These are phyloP conservation scores for Wallemia mellicola DNA, from an alignment of 1,284 basidiomycete genomes.

Conservation along the genomic window DNA sequence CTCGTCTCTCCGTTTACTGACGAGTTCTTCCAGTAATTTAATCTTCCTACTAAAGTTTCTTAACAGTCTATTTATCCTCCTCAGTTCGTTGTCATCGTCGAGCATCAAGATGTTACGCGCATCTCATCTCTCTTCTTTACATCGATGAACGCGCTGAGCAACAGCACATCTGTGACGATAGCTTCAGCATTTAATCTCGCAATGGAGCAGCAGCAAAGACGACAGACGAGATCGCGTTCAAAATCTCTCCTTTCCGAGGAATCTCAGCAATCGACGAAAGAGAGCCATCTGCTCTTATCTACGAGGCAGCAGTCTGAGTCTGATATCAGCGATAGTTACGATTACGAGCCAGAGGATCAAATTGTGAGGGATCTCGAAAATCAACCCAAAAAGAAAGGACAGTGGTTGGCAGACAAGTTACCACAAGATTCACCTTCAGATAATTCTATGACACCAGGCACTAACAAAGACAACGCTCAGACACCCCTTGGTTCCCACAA, in stretches of 20 bases:
- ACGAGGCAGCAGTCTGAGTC: not conserved
- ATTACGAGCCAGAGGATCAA: slow-evolving; percentile 37
- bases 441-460: not conserved
- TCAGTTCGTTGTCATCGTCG: not conserved
- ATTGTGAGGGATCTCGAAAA: slow-evolving; percentile 6
- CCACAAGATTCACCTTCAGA: slow-evolving; percentile 17
- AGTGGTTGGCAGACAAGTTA: slow-evolving; percentile 4
- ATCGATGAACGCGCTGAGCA: not conserved
- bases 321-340: slow-evolving; percentile 25
- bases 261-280: not conserved
- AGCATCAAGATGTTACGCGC: not conserved
- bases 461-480: slow-evolving; percentile 10
- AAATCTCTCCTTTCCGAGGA: not conserved
- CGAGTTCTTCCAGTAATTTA: not conserved
- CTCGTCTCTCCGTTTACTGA: not conserved
- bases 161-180: not conserved
- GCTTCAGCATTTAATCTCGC: not conserved
- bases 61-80: not conserved
- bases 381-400: slow-evolving; percentile 4
- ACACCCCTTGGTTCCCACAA: not conserved
- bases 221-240: not conserved
- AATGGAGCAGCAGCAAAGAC: not conserved
- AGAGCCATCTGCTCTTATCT: not conserved
- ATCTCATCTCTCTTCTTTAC: not conserved
- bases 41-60: not conserved